Evolutionary conservation across 768 basidiomycete species (phyloP).

Genomic region (Cyathus striatus): DNA sequence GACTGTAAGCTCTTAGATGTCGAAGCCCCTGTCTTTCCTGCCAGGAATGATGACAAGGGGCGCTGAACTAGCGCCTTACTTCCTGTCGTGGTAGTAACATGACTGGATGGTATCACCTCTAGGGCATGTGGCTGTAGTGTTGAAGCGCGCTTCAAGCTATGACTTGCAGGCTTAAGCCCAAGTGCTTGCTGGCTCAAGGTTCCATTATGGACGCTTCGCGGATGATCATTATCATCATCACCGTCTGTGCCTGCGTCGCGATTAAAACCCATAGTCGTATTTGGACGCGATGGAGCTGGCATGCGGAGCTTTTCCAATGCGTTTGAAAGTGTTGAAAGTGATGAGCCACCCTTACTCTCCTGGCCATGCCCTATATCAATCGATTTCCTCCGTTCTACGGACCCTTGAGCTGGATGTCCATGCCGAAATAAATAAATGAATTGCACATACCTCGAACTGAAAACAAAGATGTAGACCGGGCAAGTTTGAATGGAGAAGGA

Average conservation of each 20-base stretch:
- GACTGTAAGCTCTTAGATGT: not conserved
- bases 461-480: slow-evolving; percentile 22
- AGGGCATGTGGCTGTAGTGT: slow-evolving; percentile 14
- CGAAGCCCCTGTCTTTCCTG: not conserved
- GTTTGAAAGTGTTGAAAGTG: slow-evolving; percentile 59
- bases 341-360: slow-evolving; percentile 26
- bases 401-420: slow-evolving; percentile 9
- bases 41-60: not conserved
- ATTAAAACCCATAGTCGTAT: slow-evolving; percentile 67
- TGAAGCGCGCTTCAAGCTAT: slow-evolving; percentile 12
- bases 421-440: not conserved
- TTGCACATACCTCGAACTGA: slow-evolving; percentile 20
- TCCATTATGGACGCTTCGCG: slow-evolving; percentile 16
- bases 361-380: slow-evolving; percentile 11
- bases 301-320: slow-evolving; percentile 69
- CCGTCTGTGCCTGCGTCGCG: slow-evolving; percentile 24
- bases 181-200: slow-evolving; percentile 11
- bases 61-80: slow-evolving; percentile 1
- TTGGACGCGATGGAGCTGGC: slow-evolving; percentile 62
- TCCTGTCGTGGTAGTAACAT: slow-evolving; percentile 7
- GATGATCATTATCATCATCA: slow-evolving; percentile 5
- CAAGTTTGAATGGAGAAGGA: slow-evolving; percentile 25
- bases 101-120: slow-evolving; percentile 5
- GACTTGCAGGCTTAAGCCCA: slow-evolving; percentile 9
- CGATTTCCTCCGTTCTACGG: slow-evolving; percentile 18